Conservation (phyloP, 208 protist species). For the Trypanosoma theileri region DNA sequence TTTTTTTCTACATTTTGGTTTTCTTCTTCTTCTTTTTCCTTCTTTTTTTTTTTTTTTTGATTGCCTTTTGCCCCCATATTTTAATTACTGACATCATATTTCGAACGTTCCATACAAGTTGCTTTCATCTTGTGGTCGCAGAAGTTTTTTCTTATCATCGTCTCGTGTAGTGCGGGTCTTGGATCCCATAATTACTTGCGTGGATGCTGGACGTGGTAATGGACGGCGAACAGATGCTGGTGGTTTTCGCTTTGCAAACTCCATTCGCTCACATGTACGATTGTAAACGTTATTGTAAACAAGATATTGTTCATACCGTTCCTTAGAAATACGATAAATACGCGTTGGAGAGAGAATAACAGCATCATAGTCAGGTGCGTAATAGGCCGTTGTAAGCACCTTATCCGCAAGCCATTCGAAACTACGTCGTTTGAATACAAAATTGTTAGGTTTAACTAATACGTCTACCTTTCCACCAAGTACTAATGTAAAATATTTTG, state of each 20-base stretch:
- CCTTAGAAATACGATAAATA: constrained; percentile 58
- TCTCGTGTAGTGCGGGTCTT: neutral
- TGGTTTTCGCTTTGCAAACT: neutral
- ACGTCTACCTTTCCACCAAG: constrained; percentile 74
- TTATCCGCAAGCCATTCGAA: constrained; percentile 79
- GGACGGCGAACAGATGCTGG: neutral
- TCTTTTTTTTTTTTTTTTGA: too few species aligned
- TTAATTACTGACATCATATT: neutral
- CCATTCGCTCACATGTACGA: constrained; percentile 3
- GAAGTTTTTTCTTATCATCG: constrained; percentile 7
- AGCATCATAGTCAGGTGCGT: constrained; percentile 78
- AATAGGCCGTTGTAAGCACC: constrained; percentile 61
- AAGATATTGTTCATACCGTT: constrained; percentile 63
- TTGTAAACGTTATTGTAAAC: constrained; percentile 39
- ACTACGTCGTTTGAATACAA: constrained; percentile 48
- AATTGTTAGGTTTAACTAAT: constrained; percentile 56
- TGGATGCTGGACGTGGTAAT: neutral
- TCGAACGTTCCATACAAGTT: constrained; percentile 23
- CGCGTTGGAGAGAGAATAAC: constrained; percentile 65
- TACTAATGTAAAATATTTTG: constrained; percentile 66
- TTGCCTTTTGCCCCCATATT: too few species aligned
- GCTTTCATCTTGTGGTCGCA: neutral
- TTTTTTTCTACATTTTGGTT: too few species aligned
- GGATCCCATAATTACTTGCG: neutral
- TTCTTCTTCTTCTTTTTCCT: too few species aligned